Conservation (phyloP, 805 yeast species). For the Candida xiaguanensis region DNA sequence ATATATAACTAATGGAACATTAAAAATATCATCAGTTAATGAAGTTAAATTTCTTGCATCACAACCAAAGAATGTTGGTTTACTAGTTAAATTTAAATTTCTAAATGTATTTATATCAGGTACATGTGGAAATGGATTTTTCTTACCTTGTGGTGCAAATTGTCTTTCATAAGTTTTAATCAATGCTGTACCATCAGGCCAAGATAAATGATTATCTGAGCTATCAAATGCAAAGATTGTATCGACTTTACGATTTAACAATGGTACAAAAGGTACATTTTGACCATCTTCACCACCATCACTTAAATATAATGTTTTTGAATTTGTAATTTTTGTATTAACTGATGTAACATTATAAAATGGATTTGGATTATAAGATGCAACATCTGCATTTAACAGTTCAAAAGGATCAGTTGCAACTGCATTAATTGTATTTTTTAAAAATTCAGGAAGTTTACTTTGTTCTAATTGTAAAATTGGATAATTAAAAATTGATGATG, state of each 20-base stretch:
- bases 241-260: conserved; percentile 24
- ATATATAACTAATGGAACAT: conserved; percentile 76
- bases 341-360: conserved; percentile 33
- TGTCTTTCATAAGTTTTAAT: conserved; percentile 32
- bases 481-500: conserved; percentile 76
- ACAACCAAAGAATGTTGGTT: conserved; percentile 84
- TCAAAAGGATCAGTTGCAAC: conserved; percentile 14
- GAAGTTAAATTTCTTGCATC: conserved; percentile 58
- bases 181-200: conserved; percentile 39
- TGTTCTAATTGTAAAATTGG: conserved; percentile 52
- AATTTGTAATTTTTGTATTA: conserved; percentile 16
- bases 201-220: conserved; percentile 26
- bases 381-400: conserved; percentile 37
- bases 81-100: conserved; percentile 55
- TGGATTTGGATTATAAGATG: conserved; percentile 70
- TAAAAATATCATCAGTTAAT: conserved; percentile 31
- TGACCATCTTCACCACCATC: conserved; percentile 43
- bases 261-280: conserved; percentile 35
- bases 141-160: conserved; percentile 43
- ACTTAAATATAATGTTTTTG: conserved; percentile 25
- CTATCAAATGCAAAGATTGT: conserved; percentile 37
- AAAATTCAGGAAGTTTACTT: conserved; percentile 29
- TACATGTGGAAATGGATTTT: conserved; percentile 73
- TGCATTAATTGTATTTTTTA: conserved; percentile 13
- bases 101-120: conserved; percentile 66